Percentiles rank a stretch among this genome's conserved stretches.
Evolutionary conservation across 2,329 filamentous ascomycete genomes (phyloP).

Genomic region (Colletotrichum simmondsii): DNA sequence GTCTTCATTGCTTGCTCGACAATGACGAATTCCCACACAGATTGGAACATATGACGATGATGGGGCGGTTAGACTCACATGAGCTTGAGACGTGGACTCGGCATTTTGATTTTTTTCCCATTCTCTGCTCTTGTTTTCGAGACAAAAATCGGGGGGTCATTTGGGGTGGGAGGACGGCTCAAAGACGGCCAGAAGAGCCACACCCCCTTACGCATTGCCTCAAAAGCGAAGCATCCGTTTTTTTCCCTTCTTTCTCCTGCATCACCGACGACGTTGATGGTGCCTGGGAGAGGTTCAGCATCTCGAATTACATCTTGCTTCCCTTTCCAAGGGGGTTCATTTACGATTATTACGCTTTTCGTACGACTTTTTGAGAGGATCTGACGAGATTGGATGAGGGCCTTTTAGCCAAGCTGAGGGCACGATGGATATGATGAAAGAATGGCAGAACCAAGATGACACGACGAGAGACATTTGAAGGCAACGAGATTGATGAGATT

Average conservation of each 20-base stretch:
- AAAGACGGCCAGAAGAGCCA: not conserved
- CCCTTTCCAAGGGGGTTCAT: not conserved
- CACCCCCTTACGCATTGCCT: not conserved
- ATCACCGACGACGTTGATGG: not conserved
- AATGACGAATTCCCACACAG: conserved; percentile 5
- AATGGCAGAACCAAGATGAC: not conserved
- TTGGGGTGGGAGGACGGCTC: not conserved
- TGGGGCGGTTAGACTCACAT: conserved; percentile 27
- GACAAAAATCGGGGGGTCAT: not conserved
- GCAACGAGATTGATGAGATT: not conserved
- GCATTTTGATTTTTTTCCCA: not conserved
- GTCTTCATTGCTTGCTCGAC: not conserved
- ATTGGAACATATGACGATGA: conserved; percentile 30
- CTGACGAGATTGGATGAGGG: not conserved
- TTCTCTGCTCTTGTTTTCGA: not conserved
- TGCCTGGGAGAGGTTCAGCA: not conserved
- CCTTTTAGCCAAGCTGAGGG: not conserved
- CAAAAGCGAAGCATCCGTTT: conserved; percentile 18
- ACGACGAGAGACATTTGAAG: not conserved
- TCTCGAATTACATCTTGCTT: not conserved
- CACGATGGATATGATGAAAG: not conserved
- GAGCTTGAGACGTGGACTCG: not conserved
- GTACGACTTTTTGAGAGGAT: not conserved
- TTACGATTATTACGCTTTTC: not conserved
- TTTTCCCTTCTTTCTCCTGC: conserved; percentile 10